Evolutionary conservation across 2,329 filamentous ascomycete genomes (phyloP), one percentile per base, ranked within the genome.

Genomic region (Bisporella sp.): DNA sequence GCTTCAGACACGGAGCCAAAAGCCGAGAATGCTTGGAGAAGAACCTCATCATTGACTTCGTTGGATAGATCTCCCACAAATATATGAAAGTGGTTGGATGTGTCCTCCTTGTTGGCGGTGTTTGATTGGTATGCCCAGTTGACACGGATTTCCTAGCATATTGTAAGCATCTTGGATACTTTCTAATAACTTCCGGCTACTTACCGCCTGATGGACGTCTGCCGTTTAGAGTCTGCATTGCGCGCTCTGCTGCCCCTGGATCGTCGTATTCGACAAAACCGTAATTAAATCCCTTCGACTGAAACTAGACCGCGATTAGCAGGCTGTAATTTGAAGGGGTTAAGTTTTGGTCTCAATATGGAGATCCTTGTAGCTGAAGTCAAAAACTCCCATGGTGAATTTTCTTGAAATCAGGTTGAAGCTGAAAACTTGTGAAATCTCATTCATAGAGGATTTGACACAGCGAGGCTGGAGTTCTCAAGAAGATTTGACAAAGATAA

Each of bases 41-140:
- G 78, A 47, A 96, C 82, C 65, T 99, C 93, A 62, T 99, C 93
- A 63, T 99, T 99, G 68, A 99, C 93, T 70, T 99, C 93, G 65
- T 99, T 99, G 62, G 91, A 96, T 50, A 99, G 73, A 67, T 99
- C 93, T 54, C 93, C 93, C 50, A 99, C 93, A 61, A 99, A 99
- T 66, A 99, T 96, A 70, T 99, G 93, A 74, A 96, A 99, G 69
- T 99, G 93, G 69, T 91, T 89, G 6, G 92, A 96, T 1, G 93
- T 99, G 65, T 99, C 93, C 71, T 99, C 93, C 73, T 97, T 99
- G 76, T 81, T 93, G 31, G 81, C 77, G 51, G 82, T 92, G 76
- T 95, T 99, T 59, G 92, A 93, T 74, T 99, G 93, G 65, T 99
- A 99, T 28, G 93, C 93, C 93, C 93, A 99, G 76, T 99, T 99